phyloP scores from a whole-genome alignment of 2,329 filamentous ascomycete genomes.

The Blastomyces percursus region DNA sequence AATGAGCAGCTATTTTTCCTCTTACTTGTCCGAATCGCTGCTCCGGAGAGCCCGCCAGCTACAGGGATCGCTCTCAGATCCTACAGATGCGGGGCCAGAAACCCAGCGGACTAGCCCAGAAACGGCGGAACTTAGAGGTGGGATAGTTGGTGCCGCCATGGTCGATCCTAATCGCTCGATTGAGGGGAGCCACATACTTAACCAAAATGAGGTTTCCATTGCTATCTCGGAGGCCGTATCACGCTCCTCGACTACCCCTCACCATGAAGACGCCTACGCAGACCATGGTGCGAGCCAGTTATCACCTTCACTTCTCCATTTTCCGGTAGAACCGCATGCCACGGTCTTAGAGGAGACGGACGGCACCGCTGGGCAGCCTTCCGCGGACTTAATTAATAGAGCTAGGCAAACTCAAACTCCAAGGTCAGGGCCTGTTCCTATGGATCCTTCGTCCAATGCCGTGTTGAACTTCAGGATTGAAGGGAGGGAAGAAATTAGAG shows the following conservation, averaged over 20 bases:
- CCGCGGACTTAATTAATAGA: neutral
- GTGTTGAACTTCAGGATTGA: neutral
- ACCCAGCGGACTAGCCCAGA: neutral
- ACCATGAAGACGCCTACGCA: neutral
- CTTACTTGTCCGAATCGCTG: conserved; percentile 35
- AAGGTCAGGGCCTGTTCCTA: neutral
- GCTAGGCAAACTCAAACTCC: neutral
- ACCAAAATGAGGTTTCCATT: neutral
- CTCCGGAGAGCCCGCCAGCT: conserved; percentile 34
- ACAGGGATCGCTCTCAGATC: conserved; percentile 16
- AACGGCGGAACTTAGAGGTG: neutral
- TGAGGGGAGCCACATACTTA: neutral
- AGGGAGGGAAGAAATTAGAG: neutral
- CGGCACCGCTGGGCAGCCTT: neutral
- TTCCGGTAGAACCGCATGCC: neutral
- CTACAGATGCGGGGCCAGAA: neutral
- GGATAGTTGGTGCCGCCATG: neutral
- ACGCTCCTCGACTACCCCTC: neutral
- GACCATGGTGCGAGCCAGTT: neutral
- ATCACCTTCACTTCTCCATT: neutral
- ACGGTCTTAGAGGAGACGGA: too few relatives aligned
- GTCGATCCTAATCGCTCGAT: neutral
- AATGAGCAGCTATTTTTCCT: conserved; percentile 37
- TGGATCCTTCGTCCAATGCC: neutral
- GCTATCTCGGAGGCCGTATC: neutral